Conservation (phyloP, 2,329 filamentous ascomycete genomes). For the Fusarium sp. region DNA sequence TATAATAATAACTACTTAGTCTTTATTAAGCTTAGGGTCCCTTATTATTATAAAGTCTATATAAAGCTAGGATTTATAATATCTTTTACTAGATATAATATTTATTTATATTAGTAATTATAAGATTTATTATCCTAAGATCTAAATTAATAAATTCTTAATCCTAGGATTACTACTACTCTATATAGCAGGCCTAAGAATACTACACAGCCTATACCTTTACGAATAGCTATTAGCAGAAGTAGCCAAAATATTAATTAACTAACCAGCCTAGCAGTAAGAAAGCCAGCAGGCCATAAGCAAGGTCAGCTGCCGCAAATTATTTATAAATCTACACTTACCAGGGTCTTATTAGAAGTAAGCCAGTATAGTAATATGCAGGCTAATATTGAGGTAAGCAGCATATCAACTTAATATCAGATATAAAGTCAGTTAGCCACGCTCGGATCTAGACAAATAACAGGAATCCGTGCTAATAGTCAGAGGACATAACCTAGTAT, state of each 20-base stretch:
- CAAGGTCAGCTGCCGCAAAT: background rate
- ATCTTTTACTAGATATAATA: background rate
- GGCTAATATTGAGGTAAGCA: background rate
- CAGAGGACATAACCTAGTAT: constrained; percentile 48
- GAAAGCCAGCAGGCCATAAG: background rate
- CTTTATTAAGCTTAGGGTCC: background rate
- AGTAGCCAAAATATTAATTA: too few relatives aligned
- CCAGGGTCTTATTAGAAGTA: background rate
- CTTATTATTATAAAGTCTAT: background rate
- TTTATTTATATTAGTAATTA: background rate
- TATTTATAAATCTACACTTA: background rate
- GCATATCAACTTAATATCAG: background rate
- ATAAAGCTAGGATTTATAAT: background rate
- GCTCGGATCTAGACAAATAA: background rate
- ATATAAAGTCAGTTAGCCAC: background rate
- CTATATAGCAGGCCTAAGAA: too few relatives aligned
- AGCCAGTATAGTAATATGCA: background rate
- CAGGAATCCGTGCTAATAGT: background rate
- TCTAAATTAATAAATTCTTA: too few relatives aligned
- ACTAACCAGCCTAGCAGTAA: too few relatives aligned
- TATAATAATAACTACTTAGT: background rate
- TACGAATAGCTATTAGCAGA: too few relatives aligned
- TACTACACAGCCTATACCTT: too few relatives aligned
- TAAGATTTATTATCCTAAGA: too few relatives aligned
- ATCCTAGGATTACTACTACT: too few relatives aligned